A percentile compares a stretch with the other conserved stretches of the same genome.
Conservation (phyloP, 495 filamentous ascomycete genomes). For the Trichoderma asperelloides region DNA sequence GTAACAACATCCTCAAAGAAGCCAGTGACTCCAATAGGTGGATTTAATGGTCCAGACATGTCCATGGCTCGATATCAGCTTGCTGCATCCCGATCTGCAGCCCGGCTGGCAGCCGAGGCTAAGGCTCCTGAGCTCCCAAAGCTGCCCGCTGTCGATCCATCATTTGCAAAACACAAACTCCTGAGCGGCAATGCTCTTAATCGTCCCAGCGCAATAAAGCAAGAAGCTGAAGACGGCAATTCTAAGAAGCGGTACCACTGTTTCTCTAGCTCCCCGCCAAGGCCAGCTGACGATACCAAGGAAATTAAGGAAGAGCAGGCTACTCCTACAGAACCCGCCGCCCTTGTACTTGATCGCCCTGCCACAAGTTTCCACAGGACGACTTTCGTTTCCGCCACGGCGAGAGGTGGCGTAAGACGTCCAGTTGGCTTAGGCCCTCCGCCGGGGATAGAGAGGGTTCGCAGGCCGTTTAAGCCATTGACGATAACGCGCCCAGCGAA, state of each 20-base stretch:
- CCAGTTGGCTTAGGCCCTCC: conserved; percentile 19
- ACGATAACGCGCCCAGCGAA: conserved; percentile 28
- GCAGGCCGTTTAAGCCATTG: conserved; percentile 39
- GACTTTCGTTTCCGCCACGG: conserved; percentile 22
- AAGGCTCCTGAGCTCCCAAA: not conserved
- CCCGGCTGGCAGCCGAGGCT: conserved; percentile 11
- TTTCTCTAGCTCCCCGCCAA: conserved; percentile 40
- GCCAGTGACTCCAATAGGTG: conserved; percentile 2
- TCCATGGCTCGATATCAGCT: conserved; percentile 12
- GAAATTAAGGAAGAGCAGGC: conserved; percentile 18
- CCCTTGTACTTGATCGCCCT: conserved; percentile 24
- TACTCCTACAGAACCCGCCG: conserved; percentile 12
- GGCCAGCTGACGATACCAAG: conserved; percentile 13
- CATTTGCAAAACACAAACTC: conserved; percentile 29
- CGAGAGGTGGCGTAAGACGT: conserved; percentile 23
- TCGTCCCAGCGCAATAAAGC: conserved; percentile 14
- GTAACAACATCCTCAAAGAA: conserved; percentile 13
- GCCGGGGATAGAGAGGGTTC: conserved; percentile 30
- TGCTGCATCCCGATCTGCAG: conserved; percentile 7
- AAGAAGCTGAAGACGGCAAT: not conserved
- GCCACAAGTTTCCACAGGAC: conserved; percentile 34
- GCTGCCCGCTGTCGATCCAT: conserved; percentile 22
- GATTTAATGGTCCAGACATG: not conserved
- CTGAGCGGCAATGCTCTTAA: conserved; percentile 20
- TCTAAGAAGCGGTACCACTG: conserved; percentile 30